Evolutionary conservation across 2,329 filamentous ascomycete species (phyloP), one percentile per base, ranked within the genome.

Genomic region (Fusarium lateritium): DNA sequence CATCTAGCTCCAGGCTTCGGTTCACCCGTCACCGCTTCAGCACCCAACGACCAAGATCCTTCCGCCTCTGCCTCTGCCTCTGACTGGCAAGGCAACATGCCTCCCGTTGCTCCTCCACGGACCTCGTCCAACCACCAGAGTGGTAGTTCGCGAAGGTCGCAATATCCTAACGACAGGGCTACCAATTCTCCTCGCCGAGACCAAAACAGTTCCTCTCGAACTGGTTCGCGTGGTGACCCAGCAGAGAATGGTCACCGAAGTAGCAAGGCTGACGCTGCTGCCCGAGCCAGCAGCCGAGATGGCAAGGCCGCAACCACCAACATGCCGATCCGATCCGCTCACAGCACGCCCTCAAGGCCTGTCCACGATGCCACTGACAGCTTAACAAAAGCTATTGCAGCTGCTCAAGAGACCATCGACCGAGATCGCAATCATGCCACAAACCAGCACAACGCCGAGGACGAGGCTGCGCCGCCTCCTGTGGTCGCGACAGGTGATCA

Each of bases 341-440:
- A 78, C 80, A 38, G 79, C 85, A 46, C 84, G 86, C 67, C 72
- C n/a, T 73, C 73, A 19, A 86, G 85, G 42, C 84, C 92, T 14
- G 88, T 90, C 15, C 89, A 92, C 61, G 93, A 97, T 78, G 89
- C 92, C 57, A 94, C 91, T 79, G 89, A 94, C 58, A 89, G 94
- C 33, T 86, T 97, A 67, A 93, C 92, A 77, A 88, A 92, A 65
- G 88, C 94, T 67, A 84, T 95, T 67, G 71, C 78, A 44, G 72
- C 75, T 40, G 66, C 75, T 28, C 77, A 80, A 43, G 76, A 76
- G 72, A 73, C 69, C 22, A 78, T 75, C 45, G 71, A 71, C 19
- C 76, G 70, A 36, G 73, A 75, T 42, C 70, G 66, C 28, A 74
- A 76, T 42, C 74, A 78, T 51, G 68, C 53, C 39, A 38, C 67